phyloP scores from a whole-genome alignment of 768 basidiomycete species.

The Tricholoma terreum region DNA sequence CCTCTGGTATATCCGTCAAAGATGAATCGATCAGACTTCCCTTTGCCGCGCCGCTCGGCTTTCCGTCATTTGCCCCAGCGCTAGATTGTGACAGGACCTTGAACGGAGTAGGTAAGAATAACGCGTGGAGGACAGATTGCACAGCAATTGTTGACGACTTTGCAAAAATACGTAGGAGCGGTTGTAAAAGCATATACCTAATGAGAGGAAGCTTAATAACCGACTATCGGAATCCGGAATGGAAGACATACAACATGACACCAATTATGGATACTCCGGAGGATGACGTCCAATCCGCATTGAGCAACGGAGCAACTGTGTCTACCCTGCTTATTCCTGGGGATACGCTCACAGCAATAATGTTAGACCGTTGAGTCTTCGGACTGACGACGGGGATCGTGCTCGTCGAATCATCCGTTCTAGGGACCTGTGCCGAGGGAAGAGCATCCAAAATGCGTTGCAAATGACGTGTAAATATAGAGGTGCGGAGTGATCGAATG shows the following conservation, averaged over 20 bases:
- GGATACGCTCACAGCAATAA: slow-evolving; percentile 68
- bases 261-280: slow-evolving; percentile 40
- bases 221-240: background rate
- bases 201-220: background rate
- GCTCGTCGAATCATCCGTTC: slow-evolving; percentile 32
- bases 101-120: slow-evolving; percentile 81
- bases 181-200: slow-evolving; percentile 68
- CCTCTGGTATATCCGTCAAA: slow-evolving; percentile 39
- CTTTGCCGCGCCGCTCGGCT: slow-evolving; percentile 5
- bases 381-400: slow-evolving; percentile 36
- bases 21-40: slow-evolving; percentile 12
- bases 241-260: slow-evolving; percentile 44
- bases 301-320: slow-evolving; percentile 56
- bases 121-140: slow-evolving; percentile 77
- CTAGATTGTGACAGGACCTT: slow-evolving; percentile 42
- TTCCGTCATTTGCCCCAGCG: background rate
- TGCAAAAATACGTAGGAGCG: slow-evolving; percentile 62
- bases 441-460: slow-evolving; percentile 84
- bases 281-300: slow-evolving; percentile 41
- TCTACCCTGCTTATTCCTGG: slow-evolving; percentile 76
- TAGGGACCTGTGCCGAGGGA: slow-evolving; percentile 57
- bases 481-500: slow-evolving; percentile 56
- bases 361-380: slow-evolving; percentile 61
- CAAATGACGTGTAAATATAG: slow-evolving; percentile 71
- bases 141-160: slow-evolving; percentile 63